Evolutionary conservation across 805 yeast species (phyloP), one percentile per base, ranked within the genome.

Genomic region (Saturnispora halmiae): DNA sequence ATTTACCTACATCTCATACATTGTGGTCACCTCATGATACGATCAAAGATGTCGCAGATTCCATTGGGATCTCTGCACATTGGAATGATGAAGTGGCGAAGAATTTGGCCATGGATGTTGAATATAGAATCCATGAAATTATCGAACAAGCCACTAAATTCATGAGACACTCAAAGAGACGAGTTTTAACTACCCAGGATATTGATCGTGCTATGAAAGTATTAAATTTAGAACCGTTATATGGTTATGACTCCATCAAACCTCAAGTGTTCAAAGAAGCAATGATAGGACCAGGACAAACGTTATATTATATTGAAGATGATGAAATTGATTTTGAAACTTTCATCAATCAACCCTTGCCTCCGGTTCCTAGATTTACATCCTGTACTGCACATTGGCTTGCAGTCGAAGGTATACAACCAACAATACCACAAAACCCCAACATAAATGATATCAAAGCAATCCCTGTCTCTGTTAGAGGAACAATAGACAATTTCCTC

Each of bases 81-180:
- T 66, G 92, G 36, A 83, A 85, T 25, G 97, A 90, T 40, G 98
- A 94, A 45, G 95, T 90, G 2, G 82, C 96, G 36, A 84, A 86
- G 55, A 85, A 92, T 47, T 66, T 92, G 46, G 97, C 99, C 6
- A 92, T 92, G 98, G 99, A 92, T 58, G 94, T 92, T n/a, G 99
- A 92, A 64, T 92, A 94, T 59, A 74, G 98, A 47, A 84, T 92
- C 49, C 90, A 90, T 59, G 97, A 92, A 63, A 83, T 92, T 30
- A 66, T 94, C 45, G 98, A 92, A 59, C 95, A 92, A 49, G 97
- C 98, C 16, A 77, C 82, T 42, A 92, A 92, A 60, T 90, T 90
- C 61, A 92, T 90, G 90, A 73, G 96, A 51, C 96, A 92, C 60
- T 77, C 92, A 21, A 90, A 88, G 60, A 68, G 97, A 35, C 81